Conservation (phyloP, 2,329 filamentous ascomycete genomes). For the Exophiala phaeomuriformis region DNA sequence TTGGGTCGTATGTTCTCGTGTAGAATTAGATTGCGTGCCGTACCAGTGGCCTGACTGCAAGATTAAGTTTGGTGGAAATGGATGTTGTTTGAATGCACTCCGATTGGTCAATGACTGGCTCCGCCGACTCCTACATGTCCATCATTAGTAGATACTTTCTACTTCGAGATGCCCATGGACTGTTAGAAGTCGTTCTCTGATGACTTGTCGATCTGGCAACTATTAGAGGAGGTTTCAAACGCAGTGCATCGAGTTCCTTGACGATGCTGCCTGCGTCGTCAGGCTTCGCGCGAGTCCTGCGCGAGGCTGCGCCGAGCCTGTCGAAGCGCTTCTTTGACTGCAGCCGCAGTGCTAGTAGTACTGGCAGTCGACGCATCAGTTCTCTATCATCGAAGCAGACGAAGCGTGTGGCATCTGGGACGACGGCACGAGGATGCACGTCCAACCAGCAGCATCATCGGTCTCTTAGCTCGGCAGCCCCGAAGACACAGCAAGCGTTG, state of each 20-base stretch:
- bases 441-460: background rate
- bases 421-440: background rate
- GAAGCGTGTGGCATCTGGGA: background rate
- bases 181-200: no score
- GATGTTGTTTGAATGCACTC: background rate
- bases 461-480: background rate
- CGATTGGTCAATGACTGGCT: conserved; percentile 1
- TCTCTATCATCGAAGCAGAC: background rate
- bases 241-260: background rate
- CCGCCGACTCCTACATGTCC: no score
- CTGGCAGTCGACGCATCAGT: conserved; percentile 1
- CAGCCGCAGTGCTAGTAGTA: background rate
- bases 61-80: background rate
- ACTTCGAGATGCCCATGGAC: no score
- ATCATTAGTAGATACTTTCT: background rate
- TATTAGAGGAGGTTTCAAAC: no score
- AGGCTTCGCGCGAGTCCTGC: conserved; percentile 20
- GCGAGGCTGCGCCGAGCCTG: conserved; percentile 22
- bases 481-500: background rate
- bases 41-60: conserved; percentile 2
- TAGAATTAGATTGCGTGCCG: background rate
- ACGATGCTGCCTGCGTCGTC: conserved; percentile 18
- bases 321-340: conserved; percentile 25
- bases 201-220: no score
- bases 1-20: background rate